Base-by-base conservation (phyloP, 1,284 basidiomycete genomes). In the Puccinia triticina region DNA sequence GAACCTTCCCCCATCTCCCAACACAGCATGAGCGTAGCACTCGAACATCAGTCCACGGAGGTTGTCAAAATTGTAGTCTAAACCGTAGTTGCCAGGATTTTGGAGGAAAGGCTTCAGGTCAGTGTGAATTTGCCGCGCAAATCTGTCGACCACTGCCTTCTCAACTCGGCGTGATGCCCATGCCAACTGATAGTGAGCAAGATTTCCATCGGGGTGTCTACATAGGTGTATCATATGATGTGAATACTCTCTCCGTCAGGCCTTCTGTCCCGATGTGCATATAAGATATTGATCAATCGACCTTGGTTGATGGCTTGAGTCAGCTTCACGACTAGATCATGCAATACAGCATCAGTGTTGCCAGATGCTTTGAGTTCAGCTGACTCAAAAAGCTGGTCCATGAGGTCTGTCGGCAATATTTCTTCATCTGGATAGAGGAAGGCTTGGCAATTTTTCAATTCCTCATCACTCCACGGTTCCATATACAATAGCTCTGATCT, bases 381-480 rank as follows among this genome's bases (percentile, higher is more conserved):
- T 26, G 34, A 64, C n/a, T 64, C n/a, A 26, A 64, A 64, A 64
- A 64, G 14, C 34, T 18, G 32, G 64, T 29, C 23, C 57, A 59
- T 59, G 57, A 32, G 57, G 8, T 4, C 40, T 12, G 64, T 67
- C 23, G 64, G 32, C n/a, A 67, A 67, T 40, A 40, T 67, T 67
- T 67, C 10, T 40, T 67, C 64, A 67, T 37, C 34, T 40, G 34
- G 64, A 67, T 67, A 67, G 64, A 67, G 61, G 40, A 67, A n/a
- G 64, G 8, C 64, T 40, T 67, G 37, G 64, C 34, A 67, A 67
- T 8, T n/a, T 40, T 67, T 4, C 64, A 67, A 40, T 67, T 67
- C 29, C 11, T 67, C 23, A 34, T 67, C 37, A 43, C 64, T 40
- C 64, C 64, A 67, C 5, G 64, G 34, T 8, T 11, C 3, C 64